Percentiles rank a stretch among this genome's conserved stretches.
These are phyloP conservation scores for Chytridium lagenaria DNA, from an alignment of 371 early-diverging fungal species.

Conservation along the genomic window DNA sequence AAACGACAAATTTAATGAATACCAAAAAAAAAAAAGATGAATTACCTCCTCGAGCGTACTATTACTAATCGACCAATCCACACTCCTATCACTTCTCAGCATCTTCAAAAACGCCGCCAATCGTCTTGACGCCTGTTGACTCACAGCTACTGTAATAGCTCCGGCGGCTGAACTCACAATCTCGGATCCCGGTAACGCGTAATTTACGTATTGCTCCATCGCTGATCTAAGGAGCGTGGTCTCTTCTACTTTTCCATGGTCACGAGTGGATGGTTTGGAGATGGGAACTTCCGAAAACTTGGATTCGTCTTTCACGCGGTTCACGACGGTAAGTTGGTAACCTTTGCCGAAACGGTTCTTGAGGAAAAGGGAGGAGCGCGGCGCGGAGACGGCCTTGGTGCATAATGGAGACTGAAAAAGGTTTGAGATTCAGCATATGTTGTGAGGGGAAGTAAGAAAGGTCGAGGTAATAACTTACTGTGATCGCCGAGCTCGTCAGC, in stretches of 20 bases:
- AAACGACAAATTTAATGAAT: background rate
- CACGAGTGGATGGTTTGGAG: background rate
- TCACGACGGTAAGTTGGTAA: constrained; percentile 39
- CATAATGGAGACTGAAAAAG: constrained; percentile 38
- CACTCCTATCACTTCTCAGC: constrained; percentile 18
- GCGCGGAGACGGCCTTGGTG: constrained; percentile 41
- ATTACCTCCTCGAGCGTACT: constrained; percentile 43
- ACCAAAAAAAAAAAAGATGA: too few relatives aligned
- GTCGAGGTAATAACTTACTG: too few relatives aligned
- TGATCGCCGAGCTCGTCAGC: constrained; percentile 50
- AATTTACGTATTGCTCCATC: constrained; percentile 33
- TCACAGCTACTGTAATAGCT: constrained; percentile 34
- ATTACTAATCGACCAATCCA: constrained; percentile 46
- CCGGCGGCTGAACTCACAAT: constrained; percentile 40
- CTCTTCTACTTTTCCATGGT: background rate
- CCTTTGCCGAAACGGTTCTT: constrained; percentile 46
- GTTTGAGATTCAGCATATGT: background rate
- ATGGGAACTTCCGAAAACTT: background rate
- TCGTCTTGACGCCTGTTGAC: constrained; percentile 16
- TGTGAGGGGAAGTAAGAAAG: too few relatives aligned
- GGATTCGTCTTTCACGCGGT: constrained; percentile 4
- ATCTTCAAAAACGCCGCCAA: constrained; percentile 35
- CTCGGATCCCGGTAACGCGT: constrained; percentile 36
- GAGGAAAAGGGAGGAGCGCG: constrained; percentile 38
- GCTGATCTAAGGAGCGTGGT: background rate